Conservation (phyloP, 129 eudicot genomes). For the carrot (Daucus carota) region DNA sequence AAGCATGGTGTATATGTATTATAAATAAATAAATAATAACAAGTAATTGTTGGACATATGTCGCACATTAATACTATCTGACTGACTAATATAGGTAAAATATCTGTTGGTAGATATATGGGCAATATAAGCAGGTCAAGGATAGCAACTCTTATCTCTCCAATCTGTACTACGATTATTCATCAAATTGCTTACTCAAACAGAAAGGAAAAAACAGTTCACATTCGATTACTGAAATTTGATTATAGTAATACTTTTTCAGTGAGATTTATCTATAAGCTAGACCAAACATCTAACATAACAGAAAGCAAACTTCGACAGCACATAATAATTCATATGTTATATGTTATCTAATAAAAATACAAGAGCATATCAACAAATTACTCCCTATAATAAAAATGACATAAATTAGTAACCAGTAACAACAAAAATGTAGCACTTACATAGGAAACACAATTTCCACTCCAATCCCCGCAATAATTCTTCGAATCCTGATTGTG, state of each 20-base stretch:
- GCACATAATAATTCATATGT: too few species aligned
- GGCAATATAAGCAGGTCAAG: neutral
- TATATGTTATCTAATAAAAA: neutral
- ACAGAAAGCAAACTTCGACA: neutral
- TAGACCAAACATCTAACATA: neutral
- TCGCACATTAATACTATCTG: neutral
- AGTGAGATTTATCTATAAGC: neutral
- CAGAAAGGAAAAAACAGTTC: neutral
- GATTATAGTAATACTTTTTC: neutral
- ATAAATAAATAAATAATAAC: neutral
- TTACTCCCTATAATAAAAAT: neutral
- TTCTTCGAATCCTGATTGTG: conserved; percentile 75
- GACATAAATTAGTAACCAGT: neutral
- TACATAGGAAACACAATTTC: conserved; percentile 96
- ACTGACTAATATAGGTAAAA: neutral
- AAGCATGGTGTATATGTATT: too few species aligned
- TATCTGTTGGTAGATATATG: neutral
- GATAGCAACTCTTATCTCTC: neutral
- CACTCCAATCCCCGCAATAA: conserved; percentile 88
- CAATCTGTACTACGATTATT: neutral
- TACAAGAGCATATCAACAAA: neutral
- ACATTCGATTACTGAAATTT: neutral
- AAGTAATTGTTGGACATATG: neutral
- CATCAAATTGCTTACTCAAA: neutral
- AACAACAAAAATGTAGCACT: conserved; percentile 19